These are phyloP conservation scores for Picea engelmannii DNA, from an alignment of 83 land plant species.

Conservation along the genomic window DNA sequence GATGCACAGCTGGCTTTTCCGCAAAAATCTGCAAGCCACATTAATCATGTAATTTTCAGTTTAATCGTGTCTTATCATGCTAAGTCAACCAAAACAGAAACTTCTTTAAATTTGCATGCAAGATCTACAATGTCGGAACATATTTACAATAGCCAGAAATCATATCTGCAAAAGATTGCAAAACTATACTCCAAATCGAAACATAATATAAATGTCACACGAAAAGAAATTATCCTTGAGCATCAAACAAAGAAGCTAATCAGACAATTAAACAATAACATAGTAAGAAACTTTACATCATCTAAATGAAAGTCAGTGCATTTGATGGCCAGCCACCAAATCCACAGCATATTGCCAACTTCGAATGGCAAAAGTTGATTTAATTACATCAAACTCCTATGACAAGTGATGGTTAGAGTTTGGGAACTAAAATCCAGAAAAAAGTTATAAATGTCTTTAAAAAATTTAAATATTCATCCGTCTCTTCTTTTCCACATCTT, in stretches of 20 bases:
- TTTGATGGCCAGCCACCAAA: neutral
- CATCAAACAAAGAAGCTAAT: neutral
- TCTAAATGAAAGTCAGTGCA: neutral
- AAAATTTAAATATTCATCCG: neutral
- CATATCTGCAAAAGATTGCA: neutral
- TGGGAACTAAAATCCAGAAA: neutral
- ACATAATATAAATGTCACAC: neutral
- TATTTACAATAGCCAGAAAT: neutral
- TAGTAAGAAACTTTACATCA: neutral
- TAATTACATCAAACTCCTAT: neutral
- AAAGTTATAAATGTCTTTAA: neutral
- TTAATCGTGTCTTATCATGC: neutral
- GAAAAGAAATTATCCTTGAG: neutral
- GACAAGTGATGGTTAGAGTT: neutral
- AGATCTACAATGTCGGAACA: neutral
- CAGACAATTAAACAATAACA: neutral
- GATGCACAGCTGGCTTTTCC: constrained; percentile 97
- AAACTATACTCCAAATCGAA: neutral
- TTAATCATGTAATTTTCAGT: neutral
- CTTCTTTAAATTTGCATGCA: neutral
- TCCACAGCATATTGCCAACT: neutral
- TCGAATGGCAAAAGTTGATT: neutral
- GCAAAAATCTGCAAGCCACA: constrained; percentile 76
- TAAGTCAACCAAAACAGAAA: neutral
- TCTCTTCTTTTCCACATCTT: neutral